Evolutionary conservation across 2,329 filamentous ascomycete species (phyloP).

Genomic region (Simplicillium aogashimaense): DNA sequence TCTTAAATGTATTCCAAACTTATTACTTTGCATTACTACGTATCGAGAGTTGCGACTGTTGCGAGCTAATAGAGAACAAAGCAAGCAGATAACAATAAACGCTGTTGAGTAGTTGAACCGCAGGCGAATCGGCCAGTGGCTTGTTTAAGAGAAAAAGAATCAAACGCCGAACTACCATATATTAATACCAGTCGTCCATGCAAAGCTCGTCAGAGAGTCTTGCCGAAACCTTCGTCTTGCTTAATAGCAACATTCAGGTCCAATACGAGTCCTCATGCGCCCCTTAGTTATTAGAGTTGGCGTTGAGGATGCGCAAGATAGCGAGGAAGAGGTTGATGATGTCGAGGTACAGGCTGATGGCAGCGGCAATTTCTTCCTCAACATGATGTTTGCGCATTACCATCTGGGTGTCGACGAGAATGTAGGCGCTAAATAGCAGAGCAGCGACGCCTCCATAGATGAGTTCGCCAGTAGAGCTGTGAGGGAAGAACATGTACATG

Average conservation of each 20-base stretch:
- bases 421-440: conserved; percentile 87
- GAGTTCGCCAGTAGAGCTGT: conserved; percentile 72
- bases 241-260: too few relatives aligned
- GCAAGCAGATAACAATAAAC: not conserved
- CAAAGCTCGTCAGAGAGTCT: too few relatives aligned
- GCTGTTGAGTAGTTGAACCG: too few relatives aligned
- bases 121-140: too few relatives aligned
- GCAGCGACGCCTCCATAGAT: conserved; percentile 75
- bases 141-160: not conserved
- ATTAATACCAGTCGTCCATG: too few relatives aligned
- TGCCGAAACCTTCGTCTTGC: too few relatives aligned
- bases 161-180: conserved; percentile 1
- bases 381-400: conserved; percentile 94
- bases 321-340: conserved; percentile 95
- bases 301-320: conserved; percentile 93
- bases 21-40: conserved; percentile 7
- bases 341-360: conserved; percentile 91
- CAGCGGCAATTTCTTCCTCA: conserved; percentile 93
- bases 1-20: conserved; percentile 39
- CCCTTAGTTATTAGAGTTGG: conserved; percentile 78
- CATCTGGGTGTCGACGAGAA: conserved; percentile 92
- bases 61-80: not conserved
- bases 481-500: conserved; percentile 82
- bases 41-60: not conserved
- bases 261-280: too few relatives aligned